Evolutionary conservation across 129 eudicot species (phyloP).

Genomic region (Centrapalus pauciflorus): DNA sequence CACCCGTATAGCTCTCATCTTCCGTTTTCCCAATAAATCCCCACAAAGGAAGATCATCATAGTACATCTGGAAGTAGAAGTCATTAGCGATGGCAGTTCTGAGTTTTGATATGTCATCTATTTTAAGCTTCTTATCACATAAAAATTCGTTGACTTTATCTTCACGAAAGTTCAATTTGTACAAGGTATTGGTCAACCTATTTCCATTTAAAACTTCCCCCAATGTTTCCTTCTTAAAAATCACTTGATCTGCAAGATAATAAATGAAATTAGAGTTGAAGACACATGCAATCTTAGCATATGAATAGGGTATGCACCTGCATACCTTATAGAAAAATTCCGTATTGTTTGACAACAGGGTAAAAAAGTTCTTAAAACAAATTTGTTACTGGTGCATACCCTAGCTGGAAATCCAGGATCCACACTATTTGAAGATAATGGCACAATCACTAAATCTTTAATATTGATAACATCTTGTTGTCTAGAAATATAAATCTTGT

Average conservation of each 20-base stretch:
- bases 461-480: neutral
- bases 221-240: slow-evolving; percentile 58
- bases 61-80: slow-evolving; percentile 84
- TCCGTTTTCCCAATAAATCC: slow-evolving; percentile 83
- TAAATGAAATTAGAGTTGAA: slow-evolving; percentile 3
- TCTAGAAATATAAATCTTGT: neutral
- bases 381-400: slow-evolving; percentile 5
- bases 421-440: neutral
- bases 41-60: slow-evolving; percentile 90
- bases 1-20: slow-evolving; percentile 31
- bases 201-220: slow-evolving; percentile 82
- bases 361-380: no score
- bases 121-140: slow-evolving; percentile 50
- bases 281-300: neutral
- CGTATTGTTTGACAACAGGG: no score
- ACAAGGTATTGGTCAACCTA: slow-evolving; percentile 55
- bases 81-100: slow-evolving; percentile 55
- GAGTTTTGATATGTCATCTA: slow-evolving; percentile 50
- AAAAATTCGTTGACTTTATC: slow-evolving; percentile 39
- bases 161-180: slow-evolving; percentile 50
- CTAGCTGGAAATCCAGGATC: neutral
- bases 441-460: neutral
- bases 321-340: no score
- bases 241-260: slow-evolving; percentile 39
- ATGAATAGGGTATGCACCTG: neutral